A percentile compares a stretch with the other conserved stretches of the same genome.
These are phyloP conservation scores for Bipolaris sorokiniana DNA, from an alignment of 2,329 filamentous ascomycete genomes.

Conservation along the genomic window DNA sequence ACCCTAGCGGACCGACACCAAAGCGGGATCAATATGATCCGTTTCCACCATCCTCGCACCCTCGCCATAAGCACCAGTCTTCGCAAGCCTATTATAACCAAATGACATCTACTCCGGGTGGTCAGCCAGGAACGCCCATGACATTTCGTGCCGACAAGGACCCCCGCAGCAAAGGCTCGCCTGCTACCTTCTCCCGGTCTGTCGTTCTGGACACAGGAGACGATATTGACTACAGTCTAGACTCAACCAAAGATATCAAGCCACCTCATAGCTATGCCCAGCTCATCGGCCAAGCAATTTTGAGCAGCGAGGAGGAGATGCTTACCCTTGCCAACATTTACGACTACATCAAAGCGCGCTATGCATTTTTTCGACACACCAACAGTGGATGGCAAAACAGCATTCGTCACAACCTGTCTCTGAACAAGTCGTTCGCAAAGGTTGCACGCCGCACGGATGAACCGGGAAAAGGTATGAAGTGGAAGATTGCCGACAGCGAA, in stretches of 20 bases:
- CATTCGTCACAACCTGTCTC: slow-evolving; percentile 92
- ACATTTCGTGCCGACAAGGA: slow-evolving; percentile 44
- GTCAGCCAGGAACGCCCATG: slow-evolving; percentile 43
- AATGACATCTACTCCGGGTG: slow-evolving; percentile 47
- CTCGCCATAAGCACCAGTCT: slow-evolving; percentile 38
- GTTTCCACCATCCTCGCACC: slow-evolving; percentile 47
- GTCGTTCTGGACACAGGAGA: slow-evolving; percentile 61
- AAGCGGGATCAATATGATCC: slow-evolving; percentile 48
- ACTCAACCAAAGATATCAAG: slow-evolving; percentile 88
- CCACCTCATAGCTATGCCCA: slow-evolving; percentile 96
- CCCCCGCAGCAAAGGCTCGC: slow-evolving; percentile 53
- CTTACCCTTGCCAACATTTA: slow-evolving; percentile 93
- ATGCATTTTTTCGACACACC: slow-evolving; percentile 88
- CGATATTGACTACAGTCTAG: slow-evolving; percentile 76
- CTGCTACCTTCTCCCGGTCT: slow-evolving; percentile 56
- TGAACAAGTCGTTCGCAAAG: slow-evolving; percentile 95
- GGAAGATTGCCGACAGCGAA: slow-evolving; percentile 86
- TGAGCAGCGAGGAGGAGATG: slow-evolving; percentile 84
- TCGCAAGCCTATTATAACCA: slow-evolving; percentile 42
- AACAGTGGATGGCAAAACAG: slow-evolving; percentile 97
- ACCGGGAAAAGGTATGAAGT: slow-evolving; percentile 98
- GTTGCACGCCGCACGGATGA: slow-evolving; percentile 91
- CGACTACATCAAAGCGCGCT: slow-evolving; percentile 86
- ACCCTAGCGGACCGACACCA: slow-evolving; percentile 44
- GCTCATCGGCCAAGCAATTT: slow-evolving; percentile 94